Conservation (phyloP, 495 filamentous ascomycete genomes). For the Hypoxylon cercidicola region DNA sequence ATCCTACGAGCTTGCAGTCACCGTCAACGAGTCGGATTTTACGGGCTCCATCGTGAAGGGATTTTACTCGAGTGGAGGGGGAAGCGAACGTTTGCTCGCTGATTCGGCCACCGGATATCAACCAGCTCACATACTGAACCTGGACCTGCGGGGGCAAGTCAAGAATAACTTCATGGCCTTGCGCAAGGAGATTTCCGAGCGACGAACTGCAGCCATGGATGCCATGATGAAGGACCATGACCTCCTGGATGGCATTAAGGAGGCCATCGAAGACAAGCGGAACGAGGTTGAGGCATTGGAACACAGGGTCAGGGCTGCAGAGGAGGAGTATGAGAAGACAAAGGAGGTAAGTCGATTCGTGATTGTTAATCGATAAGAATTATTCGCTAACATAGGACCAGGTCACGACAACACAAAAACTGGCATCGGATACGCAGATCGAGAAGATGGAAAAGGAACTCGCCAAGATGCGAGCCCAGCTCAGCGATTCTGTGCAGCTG, state of each 20-base stretch:
- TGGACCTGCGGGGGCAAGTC: slow-evolving; percentile 84
- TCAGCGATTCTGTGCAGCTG: slow-evolving; percentile 88
- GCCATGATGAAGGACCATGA: slow-evolving; percentile 91
- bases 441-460: slow-evolving; percentile 99
- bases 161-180: slow-evolving; percentile 80
- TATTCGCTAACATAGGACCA: slow-evolving; percentile 42
- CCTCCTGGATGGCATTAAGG: slow-evolving; percentile 88
- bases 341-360: slow-evolving; percentile 70
- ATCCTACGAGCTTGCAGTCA: slow-evolving; percentile 83
- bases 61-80: slow-evolving; percentile 54
- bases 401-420: slow-evolving; percentile 84
- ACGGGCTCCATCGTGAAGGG: slow-evolving; percentile 71
- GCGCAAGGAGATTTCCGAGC: slow-evolving; percentile 87
- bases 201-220: slow-evolving; percentile 82
- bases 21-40: slow-evolving; percentile 78
- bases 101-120: slow-evolving; percentile 88
- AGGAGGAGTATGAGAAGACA: slow-evolving; percentile 93
- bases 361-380: neutral
- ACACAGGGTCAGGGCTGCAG: slow-evolving; percentile 81
- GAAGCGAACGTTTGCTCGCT: slow-evolving; percentile 72
- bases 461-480: slow-evolving; percentile 84
- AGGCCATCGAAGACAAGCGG: slow-evolving; percentile 92
- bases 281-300: slow-evolving; percentile 92
- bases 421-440: slow-evolving; percentile 88
- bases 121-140: slow-evolving; percentile 83